Evolutionary conservation across 2,329 filamentous ascomycete genomes (phyloP), one percentile per base, ranked within the genome.

Genomic region (Ceratocystis eucalypticola): DNA sequence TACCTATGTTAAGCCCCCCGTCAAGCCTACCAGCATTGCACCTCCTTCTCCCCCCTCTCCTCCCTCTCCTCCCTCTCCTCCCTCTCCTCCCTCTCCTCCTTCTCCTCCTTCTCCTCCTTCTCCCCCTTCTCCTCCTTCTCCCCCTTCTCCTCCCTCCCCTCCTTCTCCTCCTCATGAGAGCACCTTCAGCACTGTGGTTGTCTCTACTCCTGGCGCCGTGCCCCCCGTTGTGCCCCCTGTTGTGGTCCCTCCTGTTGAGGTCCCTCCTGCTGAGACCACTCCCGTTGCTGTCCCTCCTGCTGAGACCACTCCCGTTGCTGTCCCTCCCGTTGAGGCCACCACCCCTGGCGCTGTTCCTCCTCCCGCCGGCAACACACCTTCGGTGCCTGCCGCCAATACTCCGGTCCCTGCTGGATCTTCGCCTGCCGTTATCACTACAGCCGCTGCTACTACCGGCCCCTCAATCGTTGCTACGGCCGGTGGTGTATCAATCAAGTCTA

Each of bases 391-490:
- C 10, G 44, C 44, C 45, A 15, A 30, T 2, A 44, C 61, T 20
- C 44, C 62, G 46, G 46, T 48, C 3, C 17, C 50, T 55, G 25
- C 50, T 28, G 55, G 68, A 66, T 62, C 66, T 65, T 61, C 64
- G 25, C 17, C 66, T 20, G 65, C 61, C n/a, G 66, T 73, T 78
- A 78, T 75, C 72, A 74, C 72, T 78, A 77, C 69, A 4, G 10
- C 37, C 73, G 78, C 70, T 73, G 46, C 55, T 20, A 20, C 66
- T n/a, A 50, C 33, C n/a, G 25, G 62, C 25, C 37, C 65, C 20
- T 30, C 33, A 17, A 41, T 17, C 22, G 59, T 67, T 41, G 48
- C 55, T 37, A 68, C 66, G 12, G 59, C 66, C 20, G 59, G 33
- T 37, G 66, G 55, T 57, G 48, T 33, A n/a, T 15, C 25, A 12